Percentiles rank a stretch among this genome's conserved stretches.
These are phyloP conservation scores for Warburgia ugandensis DNA, from an alignment of 164 flowering plant genomes.

Conservation along the genomic window DNA sequence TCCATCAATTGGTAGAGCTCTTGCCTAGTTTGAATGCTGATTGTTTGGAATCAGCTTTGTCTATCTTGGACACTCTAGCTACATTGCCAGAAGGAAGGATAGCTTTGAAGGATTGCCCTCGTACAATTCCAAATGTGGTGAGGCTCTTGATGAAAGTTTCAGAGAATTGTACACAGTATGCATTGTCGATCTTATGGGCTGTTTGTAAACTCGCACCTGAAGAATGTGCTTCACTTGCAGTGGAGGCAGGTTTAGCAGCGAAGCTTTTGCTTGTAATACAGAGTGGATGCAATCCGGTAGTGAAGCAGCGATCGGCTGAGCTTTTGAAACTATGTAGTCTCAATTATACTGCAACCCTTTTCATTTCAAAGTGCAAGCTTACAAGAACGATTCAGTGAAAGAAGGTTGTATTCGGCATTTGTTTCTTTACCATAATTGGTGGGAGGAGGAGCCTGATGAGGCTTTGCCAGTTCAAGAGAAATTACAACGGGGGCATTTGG, in stretches of 20 bases:
- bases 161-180: slow-evolving; percentile 66
- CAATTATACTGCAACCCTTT: slow-evolving; percentile 65
- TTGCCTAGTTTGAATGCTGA: slow-evolving; percentile 53
- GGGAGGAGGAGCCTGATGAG: no score
- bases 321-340: slow-evolving; percentile 77
- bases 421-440: no score
- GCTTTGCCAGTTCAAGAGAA: no score
- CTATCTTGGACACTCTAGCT: slow-evolving; percentile 45
- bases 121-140: slow-evolving; percentile 60
- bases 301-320: slow-evolving; percentile 80
- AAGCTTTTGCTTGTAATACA: slow-evolving; percentile 88
- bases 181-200: slow-evolving; percentile 69
- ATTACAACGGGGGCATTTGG: no score
- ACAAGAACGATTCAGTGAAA: slow-evolving; percentile 79
- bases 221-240: slow-evolving; percentile 65
- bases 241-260: slow-evolving; percentile 82
- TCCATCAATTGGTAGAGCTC: slow-evolving; percentile 62
- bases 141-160: slow-evolving; percentile 72
- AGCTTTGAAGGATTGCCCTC: slow-evolving; percentile 57
- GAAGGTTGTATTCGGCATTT: no score
- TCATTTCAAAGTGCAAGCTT: slow-evolving; percentile 93
- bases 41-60: slow-evolving; percentile 61
- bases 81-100: slow-evolving; percentile 46
- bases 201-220: slow-evolving; percentile 68
- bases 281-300: slow-evolving; percentile 67